These are phyloP conservation scores for Euphorbia lathyris DNA, from an alignment of 345 rosid genomes.

Conservation along the genomic window DNA sequence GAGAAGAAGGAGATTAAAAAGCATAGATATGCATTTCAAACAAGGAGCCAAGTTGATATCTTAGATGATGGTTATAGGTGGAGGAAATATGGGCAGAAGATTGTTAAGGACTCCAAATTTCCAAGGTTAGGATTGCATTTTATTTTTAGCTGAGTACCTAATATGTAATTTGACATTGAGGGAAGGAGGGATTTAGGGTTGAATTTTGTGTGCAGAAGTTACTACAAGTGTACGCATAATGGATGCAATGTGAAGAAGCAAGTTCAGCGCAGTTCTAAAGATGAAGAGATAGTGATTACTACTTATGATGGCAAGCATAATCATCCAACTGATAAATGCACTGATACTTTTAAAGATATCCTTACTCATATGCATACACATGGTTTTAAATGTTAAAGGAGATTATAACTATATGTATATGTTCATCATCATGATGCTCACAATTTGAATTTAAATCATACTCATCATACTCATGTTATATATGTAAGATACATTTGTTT, in stretches of 20 bases:
- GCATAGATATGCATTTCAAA: slow-evolving; percentile 46
- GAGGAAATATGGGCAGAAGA: slow-evolving; percentile 37
- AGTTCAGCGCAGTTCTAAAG: slow-evolving; percentile 41
- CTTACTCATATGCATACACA: neutral
- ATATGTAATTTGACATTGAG: no score
- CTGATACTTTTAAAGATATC: slow-evolving; percentile 37
- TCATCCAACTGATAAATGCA: slow-evolving; percentile 28
- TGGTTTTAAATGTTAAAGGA: no score
- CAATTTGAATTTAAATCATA: no score
- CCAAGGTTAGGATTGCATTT: slow-evolving; percentile 32
- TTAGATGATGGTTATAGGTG: slow-evolving; percentile 41
- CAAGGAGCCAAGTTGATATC: slow-evolving; percentile 44
- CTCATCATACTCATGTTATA: no score
- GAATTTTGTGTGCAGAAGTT: slow-evolving; percentile 33
- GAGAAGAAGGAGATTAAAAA: no score
- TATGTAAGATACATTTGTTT: no score
- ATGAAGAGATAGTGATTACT: slow-evolving; percentile 43
- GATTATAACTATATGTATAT: no score
- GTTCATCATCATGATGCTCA: neutral
- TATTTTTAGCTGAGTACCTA: no score
- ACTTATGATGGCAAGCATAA: slow-evolving; percentile 48
- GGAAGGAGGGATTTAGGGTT: neutral
- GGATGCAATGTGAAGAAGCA: slow-evolving; percentile 54
- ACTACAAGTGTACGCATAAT: slow-evolving; percentile 42
- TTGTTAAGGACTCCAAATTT: slow-evolving; percentile 36